Percentiles rank a stretch among this genome's conserved stretches.
Evolutionary conservation across 164 flowering plant genomes (phyloP).

Genomic region (Chloranthus sessilifolius): DNA sequence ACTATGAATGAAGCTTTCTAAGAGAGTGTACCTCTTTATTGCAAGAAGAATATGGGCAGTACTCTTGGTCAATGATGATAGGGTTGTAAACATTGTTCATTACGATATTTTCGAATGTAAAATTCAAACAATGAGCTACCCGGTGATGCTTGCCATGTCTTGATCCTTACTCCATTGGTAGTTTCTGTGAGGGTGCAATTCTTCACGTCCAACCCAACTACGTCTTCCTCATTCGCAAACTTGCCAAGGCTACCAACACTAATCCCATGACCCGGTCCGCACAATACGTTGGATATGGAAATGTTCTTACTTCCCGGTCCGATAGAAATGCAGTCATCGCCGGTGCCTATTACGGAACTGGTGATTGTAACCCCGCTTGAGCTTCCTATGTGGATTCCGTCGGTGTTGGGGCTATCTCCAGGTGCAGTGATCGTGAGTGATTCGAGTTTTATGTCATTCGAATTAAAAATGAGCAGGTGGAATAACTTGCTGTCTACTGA

Average conservation of each 20-base stretch:
- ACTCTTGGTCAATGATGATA: conserved; percentile 66
- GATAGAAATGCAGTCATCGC: conserved; percentile 62
- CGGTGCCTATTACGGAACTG: conserved; percentile 37
- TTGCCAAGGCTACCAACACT: conserved; percentile 13
- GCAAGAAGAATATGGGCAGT: conserved; percentile 29
- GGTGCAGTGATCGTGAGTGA: conserved; percentile 44
- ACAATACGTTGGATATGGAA: conserved; percentile 33
- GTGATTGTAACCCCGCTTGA: conserved; percentile 30
- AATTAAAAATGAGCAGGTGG: conserved; percentile 42
- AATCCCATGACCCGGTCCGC: conserved; percentile 82
- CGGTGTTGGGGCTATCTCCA: conserved; percentile 56
- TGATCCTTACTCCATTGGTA: conserved; percentile 69
- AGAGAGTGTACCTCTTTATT: conserved; percentile 5
- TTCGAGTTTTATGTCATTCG: conserved; percentile 35
- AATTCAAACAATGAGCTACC: conserved; percentile 11
- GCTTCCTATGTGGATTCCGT: conserved; percentile 59
- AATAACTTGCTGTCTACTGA: conserved; percentile 62
- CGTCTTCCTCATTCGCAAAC: neutral
- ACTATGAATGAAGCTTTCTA: neutral
- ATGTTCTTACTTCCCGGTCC: conserved; percentile 52
- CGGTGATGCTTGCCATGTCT: conserved; percentile 64
- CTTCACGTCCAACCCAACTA: neutral
- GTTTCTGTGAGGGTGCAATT: conserved; percentile 33
- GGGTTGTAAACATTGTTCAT: conserved; percentile 57
- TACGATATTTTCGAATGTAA: conserved; percentile 27